phyloP scores from a whole-genome alignment of 2,329 filamentous ascomycete species.

The Erysiphe pulchra region DNA sequence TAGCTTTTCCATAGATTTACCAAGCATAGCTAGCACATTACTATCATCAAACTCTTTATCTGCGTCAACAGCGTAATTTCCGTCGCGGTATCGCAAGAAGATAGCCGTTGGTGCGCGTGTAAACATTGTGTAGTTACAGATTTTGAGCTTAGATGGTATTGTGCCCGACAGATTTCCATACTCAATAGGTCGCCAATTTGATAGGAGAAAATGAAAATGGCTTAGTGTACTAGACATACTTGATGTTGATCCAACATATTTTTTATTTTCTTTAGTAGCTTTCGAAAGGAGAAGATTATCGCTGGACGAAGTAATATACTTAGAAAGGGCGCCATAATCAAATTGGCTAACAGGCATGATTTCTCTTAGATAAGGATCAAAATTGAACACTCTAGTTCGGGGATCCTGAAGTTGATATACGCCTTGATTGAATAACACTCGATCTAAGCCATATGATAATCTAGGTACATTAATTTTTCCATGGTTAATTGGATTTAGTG shows the following conservation, averaged over 20 bases:
- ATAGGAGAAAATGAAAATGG: slow-evolving; percentile 85
- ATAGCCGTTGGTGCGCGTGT: slow-evolving; percentile 50
- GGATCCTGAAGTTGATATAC: slow-evolving; percentile 82
- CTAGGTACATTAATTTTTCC: slow-evolving; percentile 10
- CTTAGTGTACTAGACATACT: slow-evolving; percentile 76
- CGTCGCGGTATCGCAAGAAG: slow-evolving; percentile 61
- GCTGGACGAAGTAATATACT: slow-evolving; percentile 78
- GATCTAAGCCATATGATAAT: slow-evolving; percentile 13
- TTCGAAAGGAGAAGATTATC: slow-evolving; percentile 47
- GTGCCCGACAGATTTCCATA: slow-evolving; percentile 36
- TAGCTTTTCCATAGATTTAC: slow-evolving; percentile 90
- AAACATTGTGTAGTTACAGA: slow-evolving; percentile 37
- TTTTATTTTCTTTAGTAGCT: slow-evolving; percentile 39
- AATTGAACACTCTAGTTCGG: slow-evolving; percentile 75
- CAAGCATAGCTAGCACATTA: slow-evolving; percentile 73
- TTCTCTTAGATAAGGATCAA: slow-evolving; percentile 75
- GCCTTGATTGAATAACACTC: slow-evolving; percentile 80
- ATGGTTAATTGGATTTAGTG: slow-evolving; percentile 9
- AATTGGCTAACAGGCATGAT: slow-evolving; percentile 91
- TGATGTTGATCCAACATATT: slow-evolving; percentile 84
- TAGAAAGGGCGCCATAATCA: slow-evolving; percentile 63
- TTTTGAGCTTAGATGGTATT: slow-evolving; percentile 33
- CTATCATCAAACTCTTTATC: slow-evolving; percentile 76
- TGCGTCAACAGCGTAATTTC: slow-evolving; percentile 79
- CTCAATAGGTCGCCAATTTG: slow-evolving; percentile 53